Conservation (phyloP, 192 early-diverging fungal species). For the Entomortierella lignicola region DNA sequence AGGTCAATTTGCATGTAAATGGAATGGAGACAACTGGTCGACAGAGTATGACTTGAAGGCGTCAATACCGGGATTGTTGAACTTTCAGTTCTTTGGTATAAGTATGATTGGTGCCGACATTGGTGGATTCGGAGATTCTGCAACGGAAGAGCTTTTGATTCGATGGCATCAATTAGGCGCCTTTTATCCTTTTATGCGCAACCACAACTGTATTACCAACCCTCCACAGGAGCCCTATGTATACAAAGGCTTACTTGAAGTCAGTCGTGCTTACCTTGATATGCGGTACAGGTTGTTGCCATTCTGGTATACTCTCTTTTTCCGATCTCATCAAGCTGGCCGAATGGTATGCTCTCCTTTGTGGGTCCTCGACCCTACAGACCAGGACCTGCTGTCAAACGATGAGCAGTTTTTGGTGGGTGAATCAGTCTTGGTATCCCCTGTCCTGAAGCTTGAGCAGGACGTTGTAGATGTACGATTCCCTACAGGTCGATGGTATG, state of each 20-base stretch:
- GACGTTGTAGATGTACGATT: constrained; percentile 64
- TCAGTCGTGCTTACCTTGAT: constrained; percentile 57
- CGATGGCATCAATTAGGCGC: constrained; percentile 72
- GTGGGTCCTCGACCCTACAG: constrained; percentile 60
- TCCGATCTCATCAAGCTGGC: constrained; percentile 61
- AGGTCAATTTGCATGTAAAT: constrained; percentile 59
- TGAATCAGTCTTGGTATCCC: constrained; percentile 65
- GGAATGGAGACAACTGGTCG: constrained; percentile 71
- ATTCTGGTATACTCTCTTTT: constrained; percentile 69
- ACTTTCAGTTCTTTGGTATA: constrained; percentile 77
- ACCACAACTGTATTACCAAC: constrained; percentile 67
- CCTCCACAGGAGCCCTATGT: constrained; percentile 70
- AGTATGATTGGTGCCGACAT: constrained; percentile 76
- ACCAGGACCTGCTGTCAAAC: constrained; percentile 38
- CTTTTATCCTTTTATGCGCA: constrained; percentile 71
- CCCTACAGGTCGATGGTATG: constrained; percentile 72
- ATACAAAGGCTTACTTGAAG: constrained; percentile 60
- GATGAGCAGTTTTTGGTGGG: constrained; percentile 73
- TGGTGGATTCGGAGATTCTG: constrained; percentile 69
- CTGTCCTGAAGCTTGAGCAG: constrained; percentile 59
- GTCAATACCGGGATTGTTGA: constrained; percentile 69
- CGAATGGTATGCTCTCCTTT: constrained; percentile 66
- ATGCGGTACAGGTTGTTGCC: constrained; percentile 70
- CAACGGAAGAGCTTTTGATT: constrained; percentile 69
- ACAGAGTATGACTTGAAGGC: constrained; percentile 61